Percentiles rank a stretch among this genome's conserved stretches.
phyloP scores from a whole-genome alignment of 2,329 filamentous ascomycete species.

The Stachybotrys chartarum region DNA sequence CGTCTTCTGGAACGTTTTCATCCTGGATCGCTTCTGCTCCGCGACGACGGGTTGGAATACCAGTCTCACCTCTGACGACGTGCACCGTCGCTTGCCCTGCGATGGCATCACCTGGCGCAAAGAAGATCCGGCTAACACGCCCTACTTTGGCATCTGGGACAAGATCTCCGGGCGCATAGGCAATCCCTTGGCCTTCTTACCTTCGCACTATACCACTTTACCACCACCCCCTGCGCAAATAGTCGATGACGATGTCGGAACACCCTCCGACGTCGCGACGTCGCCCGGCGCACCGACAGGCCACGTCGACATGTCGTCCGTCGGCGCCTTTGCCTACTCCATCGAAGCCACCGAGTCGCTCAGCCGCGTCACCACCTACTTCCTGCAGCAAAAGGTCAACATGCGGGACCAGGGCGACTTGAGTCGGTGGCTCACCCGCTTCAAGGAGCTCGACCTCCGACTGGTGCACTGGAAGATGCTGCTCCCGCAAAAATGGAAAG shows the following conservation, averaged over 20 bases:
- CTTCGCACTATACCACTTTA: slow-evolving; percentile 6
- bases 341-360: slow-evolving; percentile 36
- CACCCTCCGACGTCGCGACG: slow-evolving; percentile 6
- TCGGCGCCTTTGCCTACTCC: slow-evolving; percentile 35
- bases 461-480: slow-evolving; percentile 24
- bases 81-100: slow-evolving; percentile 26
- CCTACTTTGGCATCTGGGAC: slow-evolving; percentile 34
- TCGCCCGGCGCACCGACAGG: slow-evolving; percentile 4
- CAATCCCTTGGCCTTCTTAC: slow-evolving; percentile 22
- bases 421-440: slow-evolving; percentile 31
- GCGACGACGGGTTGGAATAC: slow-evolving; percentile 28
- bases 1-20: slow-evolving; percentile 29
- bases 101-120: slow-evolving; percentile 30
- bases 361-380: slow-evolving; percentile 31
- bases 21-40: slow-evolving; percentile 25
- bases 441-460: slow-evolving; percentile 36
- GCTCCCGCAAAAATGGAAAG: slow-evolving; percentile 12
- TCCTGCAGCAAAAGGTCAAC: slow-evolving; percentile 32
- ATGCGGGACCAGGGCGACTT: slow-evolving; percentile 25
- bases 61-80: slow-evolving; percentile 24
- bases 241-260: not conserved
- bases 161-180: slow-evolving; percentile 23
- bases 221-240: slow-evolving; percentile 2
- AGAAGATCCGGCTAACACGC: slow-evolving; percentile 25
- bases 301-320: slow-evolving; percentile 25